Conservation (phyloP, 164 flowering plant genomes). For the Magnolia sinica region DNA sequence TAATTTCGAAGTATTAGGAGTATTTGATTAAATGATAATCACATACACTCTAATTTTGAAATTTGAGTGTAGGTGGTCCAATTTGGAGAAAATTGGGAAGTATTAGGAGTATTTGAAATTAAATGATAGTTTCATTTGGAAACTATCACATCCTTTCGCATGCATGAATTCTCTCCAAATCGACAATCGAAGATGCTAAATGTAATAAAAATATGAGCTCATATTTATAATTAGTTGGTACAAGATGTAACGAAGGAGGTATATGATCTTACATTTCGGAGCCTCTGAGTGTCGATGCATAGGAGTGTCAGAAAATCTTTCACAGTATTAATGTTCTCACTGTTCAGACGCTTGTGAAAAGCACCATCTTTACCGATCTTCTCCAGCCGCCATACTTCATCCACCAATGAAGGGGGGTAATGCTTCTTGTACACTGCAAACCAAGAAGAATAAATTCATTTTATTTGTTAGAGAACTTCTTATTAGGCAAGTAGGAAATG, state of each 20-base stretch:
- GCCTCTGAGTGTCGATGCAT: conserved; percentile 43
- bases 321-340: conserved; percentile 44
- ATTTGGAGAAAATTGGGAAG: no score
- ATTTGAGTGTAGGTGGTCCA: no score
- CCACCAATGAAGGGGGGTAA: conserved; percentile 65
- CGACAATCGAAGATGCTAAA: background rate
- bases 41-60: no score
- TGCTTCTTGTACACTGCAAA: conserved; percentile 77
- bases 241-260: conserved; percentile 3
- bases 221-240: background rate
- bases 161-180: background rate
- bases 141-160: background rate
- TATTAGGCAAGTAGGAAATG: background rate
- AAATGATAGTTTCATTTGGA: background rate
- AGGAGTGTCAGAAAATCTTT: conserved; percentile 59
- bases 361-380: conserved; percentile 86
- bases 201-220: background rate
- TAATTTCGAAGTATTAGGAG: no score
- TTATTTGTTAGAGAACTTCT: background rate
- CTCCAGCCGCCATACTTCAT: conserved; percentile 87
- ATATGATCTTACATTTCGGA: conserved; percentile 42
- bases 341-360: conserved; percentile 63
- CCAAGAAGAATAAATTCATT: background rate
- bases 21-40: no score
- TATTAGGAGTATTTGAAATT: no score